phyloP scores from a whole-genome alignment of 2,329 filamentous ascomycete genomes.

The Hypoxylon sp. region DNA sequence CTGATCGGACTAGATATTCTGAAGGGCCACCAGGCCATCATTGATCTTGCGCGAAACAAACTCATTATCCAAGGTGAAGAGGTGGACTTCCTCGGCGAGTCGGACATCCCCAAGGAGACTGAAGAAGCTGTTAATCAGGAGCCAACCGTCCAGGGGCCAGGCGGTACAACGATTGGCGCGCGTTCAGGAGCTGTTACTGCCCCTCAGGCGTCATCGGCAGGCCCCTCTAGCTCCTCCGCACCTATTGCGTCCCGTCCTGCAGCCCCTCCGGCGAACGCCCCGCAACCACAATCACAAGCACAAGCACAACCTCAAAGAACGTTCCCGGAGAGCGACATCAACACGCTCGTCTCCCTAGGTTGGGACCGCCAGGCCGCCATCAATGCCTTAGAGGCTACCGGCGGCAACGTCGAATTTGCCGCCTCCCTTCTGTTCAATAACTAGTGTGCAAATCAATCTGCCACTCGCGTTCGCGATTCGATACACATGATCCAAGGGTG shows the following conservation, averaged over 20 bases:
- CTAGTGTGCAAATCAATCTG: constrained; percentile 45
- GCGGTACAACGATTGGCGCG: constrained; percentile 89
- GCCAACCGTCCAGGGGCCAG: constrained; percentile 85
- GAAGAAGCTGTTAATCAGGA: constrained; percentile 82
- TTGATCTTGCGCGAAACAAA: constrained; percentile 87
- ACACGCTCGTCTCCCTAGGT: constrained; percentile 81
- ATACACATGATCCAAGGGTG: constrained; percentile 13
- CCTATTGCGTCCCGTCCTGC: constrained; percentile 46
- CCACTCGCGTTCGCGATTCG: constrained; percentile 27
- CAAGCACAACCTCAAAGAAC: constrained; percentile 48
- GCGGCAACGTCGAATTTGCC: constrained; percentile 90
- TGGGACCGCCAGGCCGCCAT: constrained; percentile 82
- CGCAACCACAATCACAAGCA: constrained; percentile 45
- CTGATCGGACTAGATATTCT: constrained; percentile 96
- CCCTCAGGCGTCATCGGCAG: constrained; percentile 54
- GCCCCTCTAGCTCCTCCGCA: constrained; percentile 49
- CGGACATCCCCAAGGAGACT: constrained; percentile 89
- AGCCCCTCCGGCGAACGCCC: constrained; percentile 42
- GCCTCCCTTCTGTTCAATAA: constrained; percentile 80
- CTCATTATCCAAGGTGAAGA: constrained; percentile 90
- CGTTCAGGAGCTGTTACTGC: constrained; percentile 81
- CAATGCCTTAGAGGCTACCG: constrained; percentile 83
- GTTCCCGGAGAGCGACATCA: constrained; percentile 75
- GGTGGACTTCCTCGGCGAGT: constrained; percentile 90
- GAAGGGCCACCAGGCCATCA: constrained; percentile 92